Base-by-base conservation (phyloP, 768 basidiomycete genomes). In the Pleurotus giganteus region DNA sequence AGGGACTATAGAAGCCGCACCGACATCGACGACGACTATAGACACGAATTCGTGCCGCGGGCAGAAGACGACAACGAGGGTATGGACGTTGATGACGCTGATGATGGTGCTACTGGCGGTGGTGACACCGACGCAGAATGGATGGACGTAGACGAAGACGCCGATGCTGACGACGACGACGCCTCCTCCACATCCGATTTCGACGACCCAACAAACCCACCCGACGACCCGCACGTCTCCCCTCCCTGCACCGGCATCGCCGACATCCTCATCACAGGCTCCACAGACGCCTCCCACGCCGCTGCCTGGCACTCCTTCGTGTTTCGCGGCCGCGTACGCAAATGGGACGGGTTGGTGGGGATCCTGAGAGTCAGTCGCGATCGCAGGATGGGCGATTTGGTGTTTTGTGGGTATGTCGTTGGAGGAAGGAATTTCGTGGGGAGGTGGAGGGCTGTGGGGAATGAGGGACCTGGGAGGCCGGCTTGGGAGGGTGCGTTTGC, bases 391-490 rank as follows among this genome's bases (percentile, higher is more conserved):
- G 74, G 69, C 29, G 65, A 69, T 31, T 62, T 72, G 62, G 74
- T 90, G 37, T 84, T 90, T 60, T 86, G 83, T 28, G 89, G 89
- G 4, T 91, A 89, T 63, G 58, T 91, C 44, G 77, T 85, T 4
- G 86, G 82, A 0, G 80, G 79, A 7, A 69, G 78, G 55, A 87
- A 79, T 54, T 80, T 90, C 57, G 86, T 88, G 13, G 89, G 89
- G 4, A 84, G 83, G 54, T 90, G 89, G 89, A 75, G 89, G 43
- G 71, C 73, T 60, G 78, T 76, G 34, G 66, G 64, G 51, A 72
- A 64, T 55, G 32, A 51, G n/a, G 78, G 80, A 41, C 71, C 74
- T 2, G 64, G 74, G 4, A 61, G 70, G 8, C 84, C 84, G 0
- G 74, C 75, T 9, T 82, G 81, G 66, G 88, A 90, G 64, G 79